These are phyloP conservation scores for Eucalyptus victrix DNA, from an alignment of 345 rosid genomes.

Conservation along the genomic window DNA sequence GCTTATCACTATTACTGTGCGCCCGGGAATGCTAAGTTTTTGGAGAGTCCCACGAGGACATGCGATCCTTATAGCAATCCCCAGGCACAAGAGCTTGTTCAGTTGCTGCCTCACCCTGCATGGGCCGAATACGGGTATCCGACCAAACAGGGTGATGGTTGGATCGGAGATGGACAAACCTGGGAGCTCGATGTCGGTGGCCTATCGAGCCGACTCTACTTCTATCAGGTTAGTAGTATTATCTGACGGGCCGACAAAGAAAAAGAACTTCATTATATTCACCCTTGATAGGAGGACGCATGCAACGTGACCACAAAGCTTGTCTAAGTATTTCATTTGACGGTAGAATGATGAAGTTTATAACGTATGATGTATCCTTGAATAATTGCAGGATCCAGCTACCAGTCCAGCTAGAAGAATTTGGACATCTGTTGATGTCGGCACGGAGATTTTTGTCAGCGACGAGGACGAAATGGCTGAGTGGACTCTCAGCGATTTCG, in stretches of 20 bases:
- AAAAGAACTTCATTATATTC: neutral
- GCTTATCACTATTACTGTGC: slow-evolving; percentile 70
- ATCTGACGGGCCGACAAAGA: neutral
- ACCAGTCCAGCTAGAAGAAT: slow-evolving; percentile 49
- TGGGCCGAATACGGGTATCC: slow-evolving; percentile 73
- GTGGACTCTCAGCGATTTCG: slow-evolving; percentile 47
- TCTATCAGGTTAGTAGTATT: slow-evolving; percentile 41
- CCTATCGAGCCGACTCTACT: slow-evolving; percentile 51
- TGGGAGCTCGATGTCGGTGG: slow-evolving; percentile 74
- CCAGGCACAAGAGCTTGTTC: slow-evolving; percentile 61
- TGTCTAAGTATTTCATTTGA: neutral
- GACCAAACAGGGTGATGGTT: slow-evolving; percentile 48
- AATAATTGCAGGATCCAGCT: slow-evolving; percentile 39
- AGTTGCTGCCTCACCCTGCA: slow-evolving; percentile 61
- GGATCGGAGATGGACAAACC: slow-evolving; percentile 52
- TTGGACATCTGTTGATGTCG: slow-evolving; percentile 58
- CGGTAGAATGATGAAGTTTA: neutral
- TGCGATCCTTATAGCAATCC: slow-evolving; percentile 80
- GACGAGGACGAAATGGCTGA: slow-evolving; percentile 38
- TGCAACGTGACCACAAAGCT: neutral
- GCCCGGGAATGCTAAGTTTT: slow-evolving; percentile 44
- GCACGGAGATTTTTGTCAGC: slow-evolving; percentile 47
- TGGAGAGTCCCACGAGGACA: slow-evolving; percentile 23
- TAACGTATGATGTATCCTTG: neutral
- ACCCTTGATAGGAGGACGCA: neutral